These are phyloP conservation scores for Skeletonema grethae DNA, from an alignment of 108 stramenopile species.

Conservation along the genomic window DNA sequence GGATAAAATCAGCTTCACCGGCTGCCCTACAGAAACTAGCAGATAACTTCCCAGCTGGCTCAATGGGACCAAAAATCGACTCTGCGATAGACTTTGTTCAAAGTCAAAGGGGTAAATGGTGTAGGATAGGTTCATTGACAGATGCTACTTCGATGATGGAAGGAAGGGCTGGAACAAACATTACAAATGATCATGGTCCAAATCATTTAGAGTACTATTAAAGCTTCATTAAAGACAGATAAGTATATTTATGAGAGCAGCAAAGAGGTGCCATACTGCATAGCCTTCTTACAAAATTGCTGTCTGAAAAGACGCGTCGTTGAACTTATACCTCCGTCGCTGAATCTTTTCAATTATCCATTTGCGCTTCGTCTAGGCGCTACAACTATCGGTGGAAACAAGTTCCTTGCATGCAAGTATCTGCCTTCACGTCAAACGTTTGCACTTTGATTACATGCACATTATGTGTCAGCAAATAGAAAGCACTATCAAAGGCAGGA, in stretches of 20 bases:
- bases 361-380: no score
- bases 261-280: no score
- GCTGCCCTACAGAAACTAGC: slow-evolving; percentile 9
- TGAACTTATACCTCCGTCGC: not conserved
- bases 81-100: slow-evolving; percentile 43
- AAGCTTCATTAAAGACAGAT: not conserved
- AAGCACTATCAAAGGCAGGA: not conserved
- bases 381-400: no score
- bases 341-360: no score
- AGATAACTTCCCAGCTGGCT: slow-evolving; percentile 33
- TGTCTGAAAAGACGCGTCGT: not conserved
- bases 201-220: slow-evolving; percentile 39
- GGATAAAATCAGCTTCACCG: slow-evolving; percentile 35
- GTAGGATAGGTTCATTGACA: slow-evolving; percentile 47
- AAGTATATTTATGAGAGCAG: no score
- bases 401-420: no score
- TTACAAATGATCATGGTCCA: slow-evolving; percentile 31
- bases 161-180: slow-evolving; percentile 29
- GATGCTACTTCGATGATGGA: slow-evolving; percentile 34
- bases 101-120: slow-evolving; percentile 24
- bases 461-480: not conserved
- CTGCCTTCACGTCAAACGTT: no score
- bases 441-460: not conserved
- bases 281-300: no score
- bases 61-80: slow-evolving; percentile 50